Conservation (phyloP, 306 rosid species). For the Benincasa hispida region DNA sequence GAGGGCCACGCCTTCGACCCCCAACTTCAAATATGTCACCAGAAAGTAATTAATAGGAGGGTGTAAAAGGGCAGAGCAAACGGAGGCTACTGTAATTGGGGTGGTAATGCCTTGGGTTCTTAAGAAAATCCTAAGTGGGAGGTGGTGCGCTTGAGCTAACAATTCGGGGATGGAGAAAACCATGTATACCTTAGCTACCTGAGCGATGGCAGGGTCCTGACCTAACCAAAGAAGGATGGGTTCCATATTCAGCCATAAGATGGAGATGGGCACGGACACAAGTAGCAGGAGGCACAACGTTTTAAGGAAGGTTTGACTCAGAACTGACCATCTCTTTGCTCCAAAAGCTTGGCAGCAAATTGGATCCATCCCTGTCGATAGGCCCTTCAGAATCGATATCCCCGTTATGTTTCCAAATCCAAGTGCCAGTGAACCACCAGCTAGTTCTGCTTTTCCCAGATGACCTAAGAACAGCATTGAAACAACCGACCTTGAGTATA, state of each 20-base stretch:
- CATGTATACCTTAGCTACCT: conserved; percentile 63
- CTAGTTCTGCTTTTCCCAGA: conserved; percentile 63
- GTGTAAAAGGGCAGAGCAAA: conserved; percentile 48
- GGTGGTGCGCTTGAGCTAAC: conserved; percentile 59
- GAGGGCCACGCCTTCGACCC: conserved; percentile 62
- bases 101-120: conserved; percentile 69
- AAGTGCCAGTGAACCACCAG: conserved; percentile 80
- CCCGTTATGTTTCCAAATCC: conserved; percentile 83
- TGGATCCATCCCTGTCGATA: conserved; percentile 76
- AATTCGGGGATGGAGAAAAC: conserved; percentile 69
- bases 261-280: conserved; percentile 56
- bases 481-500: conserved; percentile 56
- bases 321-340: conserved; percentile 55
- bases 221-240: conserved; percentile 54
- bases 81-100: conserved; percentile 54
- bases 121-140: conserved; percentile 49
- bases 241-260: conserved; percentile 61
- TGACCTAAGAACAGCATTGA: conserved; percentile 80
- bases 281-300: conserved; percentile 57
- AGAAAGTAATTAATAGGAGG: conserved; percentile 49
- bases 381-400: conserved; percentile 53
- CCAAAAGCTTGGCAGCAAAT: conserved; percentile 95
- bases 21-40: conserved; percentile 32
- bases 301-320: conserved; percentile 53
- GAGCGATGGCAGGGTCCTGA: conserved; percentile 66